phyloP scores from a whole-genome alignment of 768 basidiomycete species.

The Collybia sp. region DNA sequence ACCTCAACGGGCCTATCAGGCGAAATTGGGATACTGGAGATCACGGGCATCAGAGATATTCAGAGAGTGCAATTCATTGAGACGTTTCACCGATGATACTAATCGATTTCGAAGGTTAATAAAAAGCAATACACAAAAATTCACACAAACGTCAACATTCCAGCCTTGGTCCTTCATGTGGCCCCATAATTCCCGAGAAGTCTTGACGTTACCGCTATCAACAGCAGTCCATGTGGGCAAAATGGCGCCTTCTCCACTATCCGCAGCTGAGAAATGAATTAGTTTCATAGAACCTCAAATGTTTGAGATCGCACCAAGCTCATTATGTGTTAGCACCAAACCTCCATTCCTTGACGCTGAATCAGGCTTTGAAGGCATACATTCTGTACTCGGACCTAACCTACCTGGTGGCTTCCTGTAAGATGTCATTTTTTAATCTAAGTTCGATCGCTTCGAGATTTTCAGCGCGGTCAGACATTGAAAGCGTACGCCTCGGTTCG shows the following conservation, averaged over 20 bases:
- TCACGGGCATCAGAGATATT: background rate
- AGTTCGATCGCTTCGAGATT: slow-evolving; percentile 92
- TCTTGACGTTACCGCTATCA: slow-evolving; percentile 77
- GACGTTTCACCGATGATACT: slow-evolving; percentile 68
- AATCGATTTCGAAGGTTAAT: background rate
- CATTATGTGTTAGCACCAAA: slow-evolving; percentile 89
- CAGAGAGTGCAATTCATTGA: no score
- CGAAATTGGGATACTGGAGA: slow-evolving; percentile 83
- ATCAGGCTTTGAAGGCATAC: slow-evolving; percentile 2
- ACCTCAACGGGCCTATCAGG: slow-evolving; percentile 90
- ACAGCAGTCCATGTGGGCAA: slow-evolving; percentile 93
- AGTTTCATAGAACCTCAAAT: background rate
- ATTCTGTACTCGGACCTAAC: background rate
- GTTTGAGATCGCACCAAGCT: slow-evolving; percentile 52
- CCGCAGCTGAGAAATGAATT: slow-evolving; percentile 29
- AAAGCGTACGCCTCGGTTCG: slow-evolving; percentile 73
- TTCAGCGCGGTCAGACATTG: slow-evolving; percentile 88
- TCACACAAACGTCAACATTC: slow-evolving; percentile 74
- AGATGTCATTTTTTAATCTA: slow-evolving; percentile 86
- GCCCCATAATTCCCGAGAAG: slow-evolving; percentile 84
- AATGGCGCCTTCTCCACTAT: slow-evolving; percentile 74
- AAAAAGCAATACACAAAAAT: background rate
- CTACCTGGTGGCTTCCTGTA: slow-evolving; percentile 76
- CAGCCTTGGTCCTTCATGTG: slow-evolving; percentile 77
- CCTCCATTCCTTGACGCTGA: slow-evolving; percentile 67